Evolutionary conservation across 192 early-diverging fungal genomes (phyloP), one percentile per base, ranked within the genome.

Genomic region (Lunasporangiospora selenospora): DNA sequence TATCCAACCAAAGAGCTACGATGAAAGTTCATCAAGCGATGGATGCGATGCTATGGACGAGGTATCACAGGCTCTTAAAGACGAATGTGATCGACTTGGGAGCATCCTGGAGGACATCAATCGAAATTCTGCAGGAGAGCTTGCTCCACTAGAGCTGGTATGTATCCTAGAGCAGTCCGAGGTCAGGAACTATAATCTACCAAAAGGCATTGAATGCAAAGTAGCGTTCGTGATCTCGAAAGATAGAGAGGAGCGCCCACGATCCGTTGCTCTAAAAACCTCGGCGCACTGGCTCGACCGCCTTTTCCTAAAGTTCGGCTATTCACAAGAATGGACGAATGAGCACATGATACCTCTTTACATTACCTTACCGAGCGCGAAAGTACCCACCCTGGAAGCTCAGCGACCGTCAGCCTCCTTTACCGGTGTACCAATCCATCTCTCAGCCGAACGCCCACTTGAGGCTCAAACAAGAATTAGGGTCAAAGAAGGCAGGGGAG

Each of bases 211-310:
- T 16, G 34, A 18, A 1, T 51, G 66, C 27, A 70, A 70, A 26
- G 66, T 70, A 15, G 53, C 56, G 1, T 70, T 60, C 43, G 15
- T 70, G 8, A 53, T 70, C 44, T 55, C 51, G 2, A 56, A 54
- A 34, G 57, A 54, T n/a, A 33, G 52, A 3, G 50, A 61, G 26
- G 51, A 38, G 19, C 26, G 66, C 10, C 44, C 51, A 27, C 54
- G 55, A n/a, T n/a, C 52, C 13, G 58, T 53, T 19, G 46, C 63
- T n/a, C 37, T 65, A 8, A 65, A 57, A 24, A 60, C 66, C 16
- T 27, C 27, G 33, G 58, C 55, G 16, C 66, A 61, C 21, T 70
- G 66, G 66, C 48, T 70, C 23, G 66, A 70, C 21, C 66, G 58
- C 0, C 18, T 70, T 1, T 70, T 70, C 50, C 10, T 38, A 19